Conservation (phyloP, 1,139 yeast genomes). For the Yamadazyma atlantica region DNA sequence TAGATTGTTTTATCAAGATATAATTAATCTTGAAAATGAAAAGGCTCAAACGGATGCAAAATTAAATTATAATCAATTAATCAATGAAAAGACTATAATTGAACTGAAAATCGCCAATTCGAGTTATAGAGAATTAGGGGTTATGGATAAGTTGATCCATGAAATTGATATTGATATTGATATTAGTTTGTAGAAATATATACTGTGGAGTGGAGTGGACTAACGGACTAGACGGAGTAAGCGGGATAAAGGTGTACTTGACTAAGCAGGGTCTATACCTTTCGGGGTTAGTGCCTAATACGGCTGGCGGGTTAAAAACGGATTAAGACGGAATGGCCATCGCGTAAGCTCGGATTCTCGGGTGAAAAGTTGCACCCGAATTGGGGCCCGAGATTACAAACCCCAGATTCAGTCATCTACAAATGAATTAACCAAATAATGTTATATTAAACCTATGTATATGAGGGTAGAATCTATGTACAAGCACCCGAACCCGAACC, state of each 20-base stretch:
- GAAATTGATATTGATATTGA: constrained; percentile 37
- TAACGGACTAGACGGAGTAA: too few species aligned
- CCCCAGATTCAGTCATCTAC: background rate
- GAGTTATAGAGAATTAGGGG: constrained; percentile 45
- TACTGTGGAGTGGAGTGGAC: too few species aligned
- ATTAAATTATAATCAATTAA: constrained; percentile 30
- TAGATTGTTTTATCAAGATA: constrained; percentile 68
- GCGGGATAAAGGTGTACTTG: too few species aligned
- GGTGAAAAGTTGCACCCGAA: too few species aligned
- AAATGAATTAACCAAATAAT: too few species aligned
- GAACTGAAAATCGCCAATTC: constrained; percentile 43
- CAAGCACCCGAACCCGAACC: background rate
- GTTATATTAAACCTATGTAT: background rate
- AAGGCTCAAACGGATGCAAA: constrained; percentile 44
- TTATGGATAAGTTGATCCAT: constrained; percentile 41
- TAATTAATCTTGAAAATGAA: constrained; percentile 44
- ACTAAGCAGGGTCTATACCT: too few species aligned
- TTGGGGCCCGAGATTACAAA: background rate
- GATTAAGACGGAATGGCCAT: too few species aligned
- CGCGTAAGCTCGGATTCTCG: too few species aligned
- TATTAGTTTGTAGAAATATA: constrained; percentile 8
- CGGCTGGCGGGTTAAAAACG: too few species aligned
- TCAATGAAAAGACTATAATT: constrained; percentile 38
- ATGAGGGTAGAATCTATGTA: too few species aligned
- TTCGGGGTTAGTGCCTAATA: too few species aligned